Percentiles rank a stretch among this genome's conserved stretches.
phyloP scores from a whole-genome alignment of 140 eudicot species.

The Cichorium intybus region DNA sequence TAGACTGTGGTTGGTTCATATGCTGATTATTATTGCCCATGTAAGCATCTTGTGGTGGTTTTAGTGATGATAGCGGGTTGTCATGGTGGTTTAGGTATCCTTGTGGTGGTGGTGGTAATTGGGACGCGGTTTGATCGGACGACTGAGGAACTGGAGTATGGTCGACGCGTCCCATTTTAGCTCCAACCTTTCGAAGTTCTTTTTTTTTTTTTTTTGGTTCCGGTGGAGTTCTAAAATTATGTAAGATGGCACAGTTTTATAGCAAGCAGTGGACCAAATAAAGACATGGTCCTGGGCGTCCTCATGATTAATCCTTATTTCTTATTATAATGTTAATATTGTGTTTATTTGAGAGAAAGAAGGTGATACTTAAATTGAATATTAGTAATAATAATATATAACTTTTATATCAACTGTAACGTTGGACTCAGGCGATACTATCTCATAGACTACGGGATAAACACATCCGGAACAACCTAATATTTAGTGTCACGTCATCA shows the following conservation, averaged over 20 bases:
- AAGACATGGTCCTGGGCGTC: neutral
- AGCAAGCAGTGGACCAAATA: neutral
- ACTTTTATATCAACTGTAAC: too few relatives aligned
- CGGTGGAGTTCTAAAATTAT: neutral
- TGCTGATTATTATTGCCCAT: neutral
- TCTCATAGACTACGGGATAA: too few relatives aligned
- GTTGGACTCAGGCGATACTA: too few relatives aligned
- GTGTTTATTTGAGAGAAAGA: too few relatives aligned
- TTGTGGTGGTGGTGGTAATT: conserved; percentile 15
- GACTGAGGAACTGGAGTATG: conserved; percentile 9
- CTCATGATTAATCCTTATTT: too few relatives aligned
- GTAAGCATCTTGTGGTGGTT: neutral
- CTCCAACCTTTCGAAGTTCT: neutral
- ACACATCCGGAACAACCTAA: too few relatives aligned
- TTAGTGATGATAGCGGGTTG: conserved; percentile 11
- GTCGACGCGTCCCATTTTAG: conserved; percentile 20
- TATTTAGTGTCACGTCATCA: too few relatives aligned
- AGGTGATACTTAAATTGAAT: too few relatives aligned
- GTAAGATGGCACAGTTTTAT: neutral
- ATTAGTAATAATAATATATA: too few relatives aligned
- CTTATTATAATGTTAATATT: too few relatives aligned
- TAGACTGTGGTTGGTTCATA: neutral
- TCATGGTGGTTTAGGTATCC: conserved; percentile 20
- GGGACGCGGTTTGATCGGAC: conserved; percentile 3
- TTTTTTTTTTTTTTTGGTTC: neutral